Evolutionary conservation across 1,139 yeast species (phyloP), one percentile per base, ranked within the genome.

Genomic region (Taphrina wiesneri): DNA sequence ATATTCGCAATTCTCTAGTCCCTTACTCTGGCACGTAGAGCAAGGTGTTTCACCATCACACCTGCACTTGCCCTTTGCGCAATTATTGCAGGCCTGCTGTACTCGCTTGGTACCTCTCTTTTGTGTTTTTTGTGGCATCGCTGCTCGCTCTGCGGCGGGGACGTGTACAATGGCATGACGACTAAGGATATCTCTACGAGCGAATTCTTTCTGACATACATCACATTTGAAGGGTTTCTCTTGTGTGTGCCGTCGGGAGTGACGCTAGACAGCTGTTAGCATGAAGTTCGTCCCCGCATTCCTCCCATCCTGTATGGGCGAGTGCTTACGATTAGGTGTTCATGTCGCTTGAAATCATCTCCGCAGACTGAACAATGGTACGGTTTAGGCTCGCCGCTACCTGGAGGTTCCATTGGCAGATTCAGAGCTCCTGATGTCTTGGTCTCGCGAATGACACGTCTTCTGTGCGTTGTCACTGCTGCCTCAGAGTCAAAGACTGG

Each of bases 201-300:
- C 64, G 41, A 60, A 60, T n/a, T 60, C 64, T 28, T 60, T 60
- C 28, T 51, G 51, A 25, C 64, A 60, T 15, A 53, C 56, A 9
- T 60, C 64, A 32, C 64, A 60, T 17, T 60, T 60, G 64, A 60
- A 60, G 6, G 64, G 64, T 23, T 60, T 60, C 51, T 60, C 64
- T 17, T 60, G 64, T 1, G 64, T 60, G 28, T 60, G 64, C 19
- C 64, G 34, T 19, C 64, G 28, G 3, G 64, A 60, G 23, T 60
- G 64, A 13, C 64, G 47, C 64, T 60, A 30, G 7, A 19, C 11
- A 13, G 3, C 3, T 30, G 53, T 56, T 30, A 56, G 53, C 23
- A 25, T 28, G 52, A 17, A 21, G 13, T 28, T 43, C 41, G 36
- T 36, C 49, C 41, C 46, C 49, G 49, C 49, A 54, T 21, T 39